phyloP scores from a whole-genome alignment of 495 filamentous ascomycete genomes.

The Terfezia boudieri region DNA sequence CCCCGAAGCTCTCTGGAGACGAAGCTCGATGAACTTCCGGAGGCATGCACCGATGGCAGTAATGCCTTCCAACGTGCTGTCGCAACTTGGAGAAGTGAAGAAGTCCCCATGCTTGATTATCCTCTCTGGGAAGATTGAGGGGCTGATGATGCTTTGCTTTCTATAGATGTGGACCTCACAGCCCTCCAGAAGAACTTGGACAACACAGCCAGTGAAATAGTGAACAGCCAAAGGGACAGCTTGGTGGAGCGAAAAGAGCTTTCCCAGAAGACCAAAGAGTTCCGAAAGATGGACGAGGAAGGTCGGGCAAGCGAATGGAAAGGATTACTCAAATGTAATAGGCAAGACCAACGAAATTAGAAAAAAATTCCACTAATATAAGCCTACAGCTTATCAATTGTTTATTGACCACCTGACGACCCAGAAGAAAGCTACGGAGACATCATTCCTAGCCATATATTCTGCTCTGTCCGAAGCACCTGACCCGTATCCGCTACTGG shows the following conservation, averaged over 20 bases:
- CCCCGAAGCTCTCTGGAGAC: neutral
- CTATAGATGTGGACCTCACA: conserved; percentile 65
- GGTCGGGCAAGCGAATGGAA: conserved; percentile 76
- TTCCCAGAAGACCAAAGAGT: conserved; percentile 96
- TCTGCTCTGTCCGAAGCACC: conserved; percentile 84
- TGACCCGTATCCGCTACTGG: conserved; percentile 87
- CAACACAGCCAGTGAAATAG: conserved; percentile 76
- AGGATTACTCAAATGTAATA: conserved; percentile 57
- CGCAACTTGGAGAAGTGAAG: conserved; percentile 80
- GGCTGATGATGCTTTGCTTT: conserved; percentile 1
- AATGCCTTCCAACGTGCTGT: conserved; percentile 68
- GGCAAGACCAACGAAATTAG: neutral
- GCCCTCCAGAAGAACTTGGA: conserved; percentile 72
- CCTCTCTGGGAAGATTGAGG: neutral
- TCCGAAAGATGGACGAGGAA: conserved; percentile 80
- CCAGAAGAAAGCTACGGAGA: conserved; percentile 76
- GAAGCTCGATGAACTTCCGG: neutral
- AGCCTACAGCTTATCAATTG: conserved; percentile 59
- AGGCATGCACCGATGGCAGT: neutral
- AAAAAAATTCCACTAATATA: neutral
- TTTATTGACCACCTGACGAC: conserved; percentile 94
- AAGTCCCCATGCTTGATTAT: neutral
- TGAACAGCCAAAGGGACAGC: conserved; percentile 72
- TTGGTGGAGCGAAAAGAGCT: conserved; percentile 89
- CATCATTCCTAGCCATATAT: conserved; percentile 78